Conservation (phyloP, 192 early-diverging fungal species). For the Coemansia sp. region DNA sequence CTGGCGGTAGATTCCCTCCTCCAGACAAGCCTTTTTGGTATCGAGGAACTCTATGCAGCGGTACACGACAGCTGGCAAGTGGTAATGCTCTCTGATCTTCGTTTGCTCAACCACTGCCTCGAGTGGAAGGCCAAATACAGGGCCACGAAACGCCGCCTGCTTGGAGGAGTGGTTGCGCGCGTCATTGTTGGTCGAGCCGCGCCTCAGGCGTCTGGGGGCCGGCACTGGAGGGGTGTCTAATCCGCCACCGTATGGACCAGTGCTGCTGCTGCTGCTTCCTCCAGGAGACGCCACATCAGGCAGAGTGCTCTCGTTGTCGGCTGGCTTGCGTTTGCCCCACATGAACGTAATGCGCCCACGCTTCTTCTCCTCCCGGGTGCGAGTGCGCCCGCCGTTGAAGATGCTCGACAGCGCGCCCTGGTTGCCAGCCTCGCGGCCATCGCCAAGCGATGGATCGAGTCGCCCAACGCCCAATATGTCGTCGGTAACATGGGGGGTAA, state of each 20-base stretch:
- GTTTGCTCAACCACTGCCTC: conserved; percentile 75
- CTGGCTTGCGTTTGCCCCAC: conserved; percentile 52
- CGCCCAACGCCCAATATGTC: conserved; percentile 53
- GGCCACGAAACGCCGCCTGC: conserved; percentile 19
- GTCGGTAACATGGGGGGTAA: conserved; percentile 51
- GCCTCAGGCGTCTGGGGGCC: conserved; percentile 41
- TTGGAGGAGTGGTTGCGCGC: conserved; percentile 9
- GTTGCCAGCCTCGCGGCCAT: conserved; percentile 3
- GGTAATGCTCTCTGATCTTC: conserved; percentile 71
- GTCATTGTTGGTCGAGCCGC: conserved; percentile 42
- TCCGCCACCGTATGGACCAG: conserved; percentile 13
- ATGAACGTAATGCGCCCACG: conserved; percentile 57
- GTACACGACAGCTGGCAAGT: conserved; percentile 89
- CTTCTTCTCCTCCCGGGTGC: conserved; percentile 54
- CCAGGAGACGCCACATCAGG: conserved; percentile 25
- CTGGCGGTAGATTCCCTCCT: conserved; percentile 95
- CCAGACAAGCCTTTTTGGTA: conserved; percentile 79
- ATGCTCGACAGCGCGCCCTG: conserved; percentile 6
- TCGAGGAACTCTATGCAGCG: conserved; percentile 97
- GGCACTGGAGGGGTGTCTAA: conserved; percentile 21
- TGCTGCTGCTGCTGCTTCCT: conserved; percentile 3
- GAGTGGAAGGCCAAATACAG: conserved; percentile 85
- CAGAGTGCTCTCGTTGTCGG: conserved; percentile 32
- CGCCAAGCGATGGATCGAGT: conserved; percentile 9
- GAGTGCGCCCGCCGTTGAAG: conserved; percentile 12